Evolutionary conservation across 371 early-diverging fungal species (phyloP), one percentile per base, ranked within the genome.

Genomic region (Haplosporangium sp.): DNA sequence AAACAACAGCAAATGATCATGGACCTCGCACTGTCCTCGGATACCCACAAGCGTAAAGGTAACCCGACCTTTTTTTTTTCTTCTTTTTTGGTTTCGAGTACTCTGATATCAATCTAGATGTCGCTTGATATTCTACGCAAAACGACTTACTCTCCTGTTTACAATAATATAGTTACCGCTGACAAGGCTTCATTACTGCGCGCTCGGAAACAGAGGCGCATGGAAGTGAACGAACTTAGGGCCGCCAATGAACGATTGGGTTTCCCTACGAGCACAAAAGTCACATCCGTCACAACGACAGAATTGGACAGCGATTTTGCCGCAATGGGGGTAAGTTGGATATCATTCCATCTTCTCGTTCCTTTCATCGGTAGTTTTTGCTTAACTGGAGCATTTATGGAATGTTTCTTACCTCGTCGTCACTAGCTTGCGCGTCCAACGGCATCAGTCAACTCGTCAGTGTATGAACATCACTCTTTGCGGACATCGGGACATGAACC

Each of bases 251-350:
- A 85, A 37, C 66, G 73, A 9, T 59, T 76, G 37, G 85, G 85
- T 2, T 87, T 87, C 56, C 87, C 87, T 2, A 65, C 74, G 58
- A 85, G 85, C 46, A 81, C 77, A 6, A 75, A 81, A 20, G 81
- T 83, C 10, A 43, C 74, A n/a, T 81, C 84, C 20, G 62, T 84
- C 12, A 67, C 74, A n/a, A 20, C 55, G 16, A 48, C 76, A 54
- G 86, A 87, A 53, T 61, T 87, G 42, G 82, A 83, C 45, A 84
- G 83, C 18, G 87, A 87, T 65, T 70, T 86, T 52, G 74, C 77
- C 59, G 62, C 81, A 18, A 71, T 87, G 70, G 86, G 83, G 23
- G 83, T 85, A 83, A 68, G 84, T 73, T 18, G 4, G 18, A 18
- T 46, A 4, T 13, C n/a, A 38, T 16, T 37, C 21, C 18, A 9